Percentiles rank a stretch among this genome's conserved stretches.
Conservation (phyloP, 2,329 filamentous ascomycete genomes). For the Colletotrichum costaricense region DNA sequence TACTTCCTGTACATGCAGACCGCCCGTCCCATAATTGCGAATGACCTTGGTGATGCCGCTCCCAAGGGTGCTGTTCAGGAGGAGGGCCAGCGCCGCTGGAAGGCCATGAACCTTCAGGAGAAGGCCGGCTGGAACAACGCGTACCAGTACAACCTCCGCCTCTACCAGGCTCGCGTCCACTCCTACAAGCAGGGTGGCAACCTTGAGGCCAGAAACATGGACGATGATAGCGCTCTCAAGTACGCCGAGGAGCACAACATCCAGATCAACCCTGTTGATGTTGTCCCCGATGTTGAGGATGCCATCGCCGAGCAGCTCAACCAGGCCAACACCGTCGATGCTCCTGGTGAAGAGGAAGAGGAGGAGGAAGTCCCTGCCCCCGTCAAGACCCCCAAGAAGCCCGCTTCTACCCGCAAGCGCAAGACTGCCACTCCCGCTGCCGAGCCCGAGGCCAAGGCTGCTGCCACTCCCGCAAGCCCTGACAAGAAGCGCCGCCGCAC, state of each 20-base stretch:
- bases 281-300: slow-evolving; percentile 57
- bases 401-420: slow-evolving; percentile 62
- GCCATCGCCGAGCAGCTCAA: slow-evolving; percentile 70
- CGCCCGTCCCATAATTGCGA: slow-evolving; percentile 84
- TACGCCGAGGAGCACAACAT: slow-evolving; percentile 71
- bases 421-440: slow-evolving; percentile 64
- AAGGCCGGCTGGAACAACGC: slow-evolving; percentile 77
- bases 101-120: slow-evolving; percentile 77
- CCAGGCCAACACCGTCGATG: slow-evolving; percentile 51
- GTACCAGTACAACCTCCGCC: slow-evolving; percentile 74
- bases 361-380: slow-evolving; percentile 52
- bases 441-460: slow-evolving; percentile 50
- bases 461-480: slow-evolving; percentile 61
- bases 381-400: slow-evolving; percentile 70
- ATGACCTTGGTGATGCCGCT: slow-evolving; percentile 78
- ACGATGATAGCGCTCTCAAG: slow-evolving; percentile 67
- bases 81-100: slow-evolving; percentile 89
- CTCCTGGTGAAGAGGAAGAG: slow-evolving; percentile 56
- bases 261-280: slow-evolving; percentile 62
- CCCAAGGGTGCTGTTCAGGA: slow-evolving; percentile 89
- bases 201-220: slow-evolving; percentile 68
- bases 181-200: slow-evolving; percentile 74
- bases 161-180: slow-evolving; percentile 74
- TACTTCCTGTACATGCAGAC: slow-evolving; percentile 96
- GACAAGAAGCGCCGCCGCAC: slow-evolving; percentile 73